A percentile compares a stretch with the other conserved stretches of the same genome.
phyloP scores from a whole-genome alignment of 225 moss, liverwort and hornwort species.

The Climacium dendroides region DNA sequence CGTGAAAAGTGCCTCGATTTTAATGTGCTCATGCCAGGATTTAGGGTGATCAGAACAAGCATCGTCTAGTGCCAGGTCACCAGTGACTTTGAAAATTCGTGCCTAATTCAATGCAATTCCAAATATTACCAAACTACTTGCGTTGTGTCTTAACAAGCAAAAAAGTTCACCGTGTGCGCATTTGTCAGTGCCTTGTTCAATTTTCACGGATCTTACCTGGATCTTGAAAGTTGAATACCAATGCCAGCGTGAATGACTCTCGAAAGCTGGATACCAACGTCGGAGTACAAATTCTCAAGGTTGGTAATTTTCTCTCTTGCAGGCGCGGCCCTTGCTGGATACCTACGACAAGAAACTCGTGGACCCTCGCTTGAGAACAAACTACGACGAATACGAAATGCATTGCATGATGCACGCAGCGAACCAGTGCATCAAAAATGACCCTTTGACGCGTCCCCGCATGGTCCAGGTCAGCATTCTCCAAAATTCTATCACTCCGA shows the following conservation, averaged over 20 bases:
- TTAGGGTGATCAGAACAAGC: not conserved
- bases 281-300: not conserved
- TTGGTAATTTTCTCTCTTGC: not conserved
- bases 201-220: not conserved
- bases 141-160: not conserved
- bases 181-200: not conserved
- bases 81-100: not conserved
- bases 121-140: not conserved
- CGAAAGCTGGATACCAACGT: not conserved
- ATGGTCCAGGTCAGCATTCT: constrained; percentile 46
- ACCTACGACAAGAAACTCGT: constrained; percentile 23
- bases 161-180: not conserved
- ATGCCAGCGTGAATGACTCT: not conserved
- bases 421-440: constrained; percentile 41
- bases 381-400: constrained; percentile 52
- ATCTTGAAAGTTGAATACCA: not conserved
- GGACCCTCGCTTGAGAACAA: constrained; percentile 30
- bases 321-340: constrained; percentile 54
- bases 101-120: not conserved
- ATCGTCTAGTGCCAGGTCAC: not conserved
- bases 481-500: not conserved
- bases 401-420: constrained; percentile 66
- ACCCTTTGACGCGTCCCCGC: constrained; percentile 40
- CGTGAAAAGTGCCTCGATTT: not conserved
- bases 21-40: not conserved